Conservation (phyloP, 176 grass and related monocot species). For the Triticum aestivum region DNA sequence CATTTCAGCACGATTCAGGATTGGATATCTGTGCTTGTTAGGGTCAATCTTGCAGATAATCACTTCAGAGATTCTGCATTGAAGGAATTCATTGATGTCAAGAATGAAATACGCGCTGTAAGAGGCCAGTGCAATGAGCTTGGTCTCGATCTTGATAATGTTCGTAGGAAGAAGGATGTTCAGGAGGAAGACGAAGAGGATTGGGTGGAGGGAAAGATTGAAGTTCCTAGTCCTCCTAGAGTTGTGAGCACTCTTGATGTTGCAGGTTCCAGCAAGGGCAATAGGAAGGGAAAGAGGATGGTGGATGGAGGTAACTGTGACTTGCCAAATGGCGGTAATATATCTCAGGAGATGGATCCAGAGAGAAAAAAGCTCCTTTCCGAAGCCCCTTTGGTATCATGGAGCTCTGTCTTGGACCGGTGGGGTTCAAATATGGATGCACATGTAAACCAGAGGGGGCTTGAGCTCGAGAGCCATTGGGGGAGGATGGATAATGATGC, state of each 20-base stretch:
- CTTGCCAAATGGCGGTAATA: background rate
- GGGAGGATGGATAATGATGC: slow-evolving; percentile 92
- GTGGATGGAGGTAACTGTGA: slow-evolving; percentile 10
- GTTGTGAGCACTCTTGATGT: slow-evolving; percentile 29
- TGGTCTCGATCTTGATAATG: slow-evolving; percentile 57
- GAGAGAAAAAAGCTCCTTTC: slow-evolving; percentile 61
- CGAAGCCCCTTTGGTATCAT: slow-evolving; percentile 78
- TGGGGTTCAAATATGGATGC: slow-evolving; percentile 72
- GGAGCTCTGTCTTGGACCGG: slow-evolving; percentile 72
- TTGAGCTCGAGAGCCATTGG: slow-evolving; percentile 87
- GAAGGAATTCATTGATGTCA: slow-evolving; percentile 87
- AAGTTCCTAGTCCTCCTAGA: slow-evolving; percentile 41
- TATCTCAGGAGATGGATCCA: slow-evolving; percentile 45
- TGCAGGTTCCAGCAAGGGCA: slow-evolving; percentile 34
- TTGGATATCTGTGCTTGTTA: slow-evolving; percentile 91
- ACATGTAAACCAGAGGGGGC: slow-evolving; percentile 82
- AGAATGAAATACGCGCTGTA: slow-evolving; percentile 75
- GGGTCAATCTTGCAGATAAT: slow-evolving; percentile 70
- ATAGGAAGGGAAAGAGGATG: slow-evolving; percentile 36
- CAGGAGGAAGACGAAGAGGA: slow-evolving; percentile 68
- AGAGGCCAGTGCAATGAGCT: slow-evolving; percentile 56
- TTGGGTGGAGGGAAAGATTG: slow-evolving; percentile 87
- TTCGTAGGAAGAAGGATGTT: slow-evolving; percentile 21
- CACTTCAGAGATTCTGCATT: slow-evolving; percentile 72
- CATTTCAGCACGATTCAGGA: slow-evolving; percentile 77